These are phyloP conservation scores for Ogataea hybrid DNA, from an alignment of 1,139 yeast species.

Conservation along the genomic window DNA sequence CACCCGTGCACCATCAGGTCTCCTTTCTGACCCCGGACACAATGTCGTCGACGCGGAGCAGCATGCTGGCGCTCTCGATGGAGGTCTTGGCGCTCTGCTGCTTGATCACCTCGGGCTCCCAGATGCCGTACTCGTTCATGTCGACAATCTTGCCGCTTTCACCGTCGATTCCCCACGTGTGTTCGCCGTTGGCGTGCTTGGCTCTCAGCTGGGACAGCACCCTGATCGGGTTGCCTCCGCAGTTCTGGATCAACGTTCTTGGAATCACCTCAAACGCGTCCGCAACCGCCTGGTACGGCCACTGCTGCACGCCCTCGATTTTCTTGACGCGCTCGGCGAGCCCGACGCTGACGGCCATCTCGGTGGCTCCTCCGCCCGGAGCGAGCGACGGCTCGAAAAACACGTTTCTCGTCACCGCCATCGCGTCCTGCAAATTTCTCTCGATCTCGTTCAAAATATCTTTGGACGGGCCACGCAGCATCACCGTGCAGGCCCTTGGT, in stretches of 20 bases:
- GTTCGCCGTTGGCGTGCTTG: constrained; percentile 86
- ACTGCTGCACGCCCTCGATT: constrained; percentile 93
- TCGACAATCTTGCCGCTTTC: constrained; percentile 92
- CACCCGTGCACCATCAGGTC: constrained; percentile 5
- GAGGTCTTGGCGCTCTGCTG: constrained; percentile 97
- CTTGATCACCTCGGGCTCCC: constrained; percentile 99
- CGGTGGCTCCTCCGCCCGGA: constrained; percentile 99
- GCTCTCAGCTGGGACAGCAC: constrained; percentile 90
- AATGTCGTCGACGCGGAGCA: constrained; percentile 94
- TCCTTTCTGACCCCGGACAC: constrained; percentile 86
- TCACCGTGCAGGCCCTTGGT: constrained; percentile 91
- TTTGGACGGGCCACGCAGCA: constrained; percentile 95
- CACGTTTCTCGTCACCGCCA: constrained; percentile 97
- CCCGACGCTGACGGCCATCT: constrained; percentile 94
- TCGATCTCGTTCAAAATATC: constrained; percentile 96
- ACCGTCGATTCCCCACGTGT: constrained; percentile 92
- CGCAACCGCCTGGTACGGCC: constrained; percentile 99
- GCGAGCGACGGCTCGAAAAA: constrained; percentile 91
- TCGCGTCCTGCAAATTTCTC: constrained; percentile 96
- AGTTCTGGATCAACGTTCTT: constrained; percentile 92
- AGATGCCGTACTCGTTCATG: constrained; percentile 92
- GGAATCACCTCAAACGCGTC: constrained; percentile 99
- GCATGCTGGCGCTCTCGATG: constrained; percentile 92
- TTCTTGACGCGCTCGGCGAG: constrained; percentile 88
- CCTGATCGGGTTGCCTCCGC: constrained; percentile 96